phyloP scores from a whole-genome alignment of 345 rosid genomes.

The Cardiospermum halicacabum region DNA sequence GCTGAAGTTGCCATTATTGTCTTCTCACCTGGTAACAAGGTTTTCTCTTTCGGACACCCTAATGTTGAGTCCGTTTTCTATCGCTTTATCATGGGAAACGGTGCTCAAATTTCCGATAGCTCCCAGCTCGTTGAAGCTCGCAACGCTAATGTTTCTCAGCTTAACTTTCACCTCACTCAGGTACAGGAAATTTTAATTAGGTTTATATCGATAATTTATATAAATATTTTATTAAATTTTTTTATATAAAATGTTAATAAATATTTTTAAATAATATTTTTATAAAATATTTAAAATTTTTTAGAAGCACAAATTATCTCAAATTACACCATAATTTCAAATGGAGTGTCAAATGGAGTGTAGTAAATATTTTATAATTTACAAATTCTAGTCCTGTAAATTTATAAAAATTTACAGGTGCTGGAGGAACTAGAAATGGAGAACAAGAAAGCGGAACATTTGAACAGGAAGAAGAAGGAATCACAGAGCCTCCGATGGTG shows the following conservation, averaged over 20 bases:
- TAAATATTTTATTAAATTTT: no score
- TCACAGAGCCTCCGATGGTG: constrained; percentile 4
- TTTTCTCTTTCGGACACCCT: constrained; percentile 36
- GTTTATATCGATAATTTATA: no score
- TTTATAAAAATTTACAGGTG: no score
- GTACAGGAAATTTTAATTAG: no score
- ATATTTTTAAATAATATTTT: no score
- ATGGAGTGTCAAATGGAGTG: no score
- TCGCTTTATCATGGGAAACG: constrained; percentile 19
- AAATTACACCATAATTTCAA: no score
- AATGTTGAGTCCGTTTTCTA: constrained; percentile 9
- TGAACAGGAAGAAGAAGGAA: constrained; percentile 26
- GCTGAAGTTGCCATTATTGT: constrained; percentile 31
- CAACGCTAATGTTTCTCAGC: constrained; percentile 36
- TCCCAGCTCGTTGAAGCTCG: constrained; percentile 44
- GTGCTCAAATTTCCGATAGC: constrained; percentile 16
- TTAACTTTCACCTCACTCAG: constrained; percentile 41
- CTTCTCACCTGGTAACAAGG: constrained; percentile 2
- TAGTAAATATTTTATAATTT: no score
- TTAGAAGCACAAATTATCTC: no score
- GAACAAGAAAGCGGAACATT: constrained; percentile 32
- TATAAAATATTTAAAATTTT: no score
- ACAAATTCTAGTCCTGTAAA: no score
- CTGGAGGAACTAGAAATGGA: constrained; percentile 27
- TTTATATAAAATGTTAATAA: no score